Evolutionary conservation across 2,329 filamentous ascomycete species (phyloP), one percentile per base, ranked within the genome.

Genomic region (Penicillium brasilianum): DNA sequence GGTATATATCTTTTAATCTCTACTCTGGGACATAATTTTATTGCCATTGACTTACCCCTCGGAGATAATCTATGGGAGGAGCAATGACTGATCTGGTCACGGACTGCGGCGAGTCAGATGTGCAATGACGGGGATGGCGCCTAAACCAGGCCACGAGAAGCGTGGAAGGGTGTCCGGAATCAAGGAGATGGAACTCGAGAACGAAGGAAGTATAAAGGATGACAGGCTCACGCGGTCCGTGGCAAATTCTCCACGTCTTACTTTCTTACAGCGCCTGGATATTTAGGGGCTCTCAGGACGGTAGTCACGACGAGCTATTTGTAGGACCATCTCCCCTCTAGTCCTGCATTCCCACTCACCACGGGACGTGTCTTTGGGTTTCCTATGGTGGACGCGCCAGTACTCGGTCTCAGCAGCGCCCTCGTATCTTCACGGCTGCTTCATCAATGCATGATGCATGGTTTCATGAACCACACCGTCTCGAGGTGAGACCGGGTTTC

Each of bases 61-160:
- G 32, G 25, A 30, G 49, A 34, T 9, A 28, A 57, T 43, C 13
- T 41, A 20, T 9, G 37, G 41, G 36, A 43, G 41, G 36, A 37
- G 16, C 43, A 36, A 18, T 25, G 10, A 14, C 53, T 34, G 49
- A 49, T 50, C 22, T n/a, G 4, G 41, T 49, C 22, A 6, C 28
- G 53, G 58, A 55, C 60, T 58, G 55, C 46, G 14, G 25, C 32
- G 18, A 48, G 41, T 52, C 53, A 43, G 36, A 51, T 52, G 53
- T 37, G 20, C 43, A 36, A 58, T 51, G 59, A 55, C 50, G 50
- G 55, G 58, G 41, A 50, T 51, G 36, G 44, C 44, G 44, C 28
- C 32, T 16, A n/a, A 49, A 8, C 22, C 22, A 41, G 55, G 22
- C 44, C 46, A 41, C 44, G 44, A 57, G 55, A 22, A 32, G 34